Evolutionary conservation across 805 yeast genomes (phyloP), one percentile per base, ranked within the genome.

Genomic region (Yarrowia alimentaria): DNA sequence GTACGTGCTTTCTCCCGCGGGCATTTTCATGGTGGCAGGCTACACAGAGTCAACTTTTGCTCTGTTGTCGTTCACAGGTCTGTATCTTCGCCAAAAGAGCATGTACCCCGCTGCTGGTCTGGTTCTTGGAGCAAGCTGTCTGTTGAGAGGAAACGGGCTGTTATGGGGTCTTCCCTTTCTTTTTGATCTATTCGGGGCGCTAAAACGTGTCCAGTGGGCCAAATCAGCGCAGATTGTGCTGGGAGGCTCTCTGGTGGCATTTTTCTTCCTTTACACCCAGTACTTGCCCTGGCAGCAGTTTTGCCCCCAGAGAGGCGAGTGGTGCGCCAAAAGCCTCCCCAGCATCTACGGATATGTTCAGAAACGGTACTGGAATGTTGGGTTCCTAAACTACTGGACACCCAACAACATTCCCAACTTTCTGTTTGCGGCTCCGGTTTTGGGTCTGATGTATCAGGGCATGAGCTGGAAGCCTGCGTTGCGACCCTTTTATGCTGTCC

Each of bases 301-400:
- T 55, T 93, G 99, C 62, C 85, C 88, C 1, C 74, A 66, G 11
- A 68, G 88, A 53, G 80, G 85, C 6, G 85, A 75, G 54, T 91
- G 97, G 97, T 91, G 99, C 63, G 54, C 68, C 11, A 56, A 68
- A 4, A 53, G 56, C 3, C 47, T 85, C 0, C 87, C 85, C 6
- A 75, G 83, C 17, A 69, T 91, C 11, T 81, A 81, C 58, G 64
- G 77, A 3, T 86, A 74, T 63, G 85, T 94, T 6, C 99, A 93
- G 65, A 53, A 67, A 1, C 73, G 79, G 56, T 89, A 91, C 64
- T 93, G 99, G 99, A 77, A 80, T 58, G 75, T 72, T 34, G 98
- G 99, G 0, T 78, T 90, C 48, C 64, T 93, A 52, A 71, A 67
- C 31, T 93, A 93, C 66, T 93, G 96, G 91, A 83, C 93, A 0